These are phyloP conservation scores for Silene uniflora DNA, from an alignment of 148 eudicot genomes.

Conservation along the genomic window DNA sequence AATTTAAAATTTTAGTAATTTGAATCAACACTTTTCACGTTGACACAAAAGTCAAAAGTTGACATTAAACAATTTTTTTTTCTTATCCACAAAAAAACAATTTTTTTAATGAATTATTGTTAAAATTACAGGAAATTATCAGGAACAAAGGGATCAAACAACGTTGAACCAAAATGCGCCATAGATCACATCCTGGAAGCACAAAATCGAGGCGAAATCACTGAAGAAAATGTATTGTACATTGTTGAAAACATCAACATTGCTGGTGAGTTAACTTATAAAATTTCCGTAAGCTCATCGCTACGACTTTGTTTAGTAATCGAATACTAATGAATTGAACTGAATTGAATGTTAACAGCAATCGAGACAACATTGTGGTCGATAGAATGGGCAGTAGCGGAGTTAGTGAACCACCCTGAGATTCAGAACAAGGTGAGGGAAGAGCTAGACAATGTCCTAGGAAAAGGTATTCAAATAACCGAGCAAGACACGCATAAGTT, in stretches of 20 bases:
- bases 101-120: not conserved
- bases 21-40: too few species aligned
- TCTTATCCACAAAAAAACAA: too few species aligned
- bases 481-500: slow-evolving; percentile 57
- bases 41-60: too few species aligned
- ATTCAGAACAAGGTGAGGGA: slow-evolving; percentile 57
- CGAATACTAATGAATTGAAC: not conserved
- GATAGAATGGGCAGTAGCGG: slow-evolving; percentile 77
- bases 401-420: slow-evolving; percentile 63
- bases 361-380: slow-evolving; percentile 81
- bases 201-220: slow-evolving; percentile 66
- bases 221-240: slow-evolving; percentile 72
- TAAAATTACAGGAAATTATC: slow-evolving; percentile 41
- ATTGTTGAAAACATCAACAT: slow-evolving; percentile 79
- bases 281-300: too few species aligned
- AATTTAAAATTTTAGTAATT: too few species aligned
- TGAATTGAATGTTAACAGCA: slow-evolving; percentile 32
- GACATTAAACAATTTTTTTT: too few species aligned
- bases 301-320: too few species aligned
- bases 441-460: slow-evolving; percentile 52
- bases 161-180: slow-evolving; percentile 49
- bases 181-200: slow-evolving; percentile 74
- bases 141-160: slow-evolving; percentile 43
- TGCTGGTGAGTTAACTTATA: slow-evolving; percentile 41
- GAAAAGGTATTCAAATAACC: slow-evolving; percentile 49